Evolutionary conservation across 352 stramenopile genomes (phyloP), one percentile per base, ranked within the genome.

Genomic region (Thraustochytrium striatum): DNA sequence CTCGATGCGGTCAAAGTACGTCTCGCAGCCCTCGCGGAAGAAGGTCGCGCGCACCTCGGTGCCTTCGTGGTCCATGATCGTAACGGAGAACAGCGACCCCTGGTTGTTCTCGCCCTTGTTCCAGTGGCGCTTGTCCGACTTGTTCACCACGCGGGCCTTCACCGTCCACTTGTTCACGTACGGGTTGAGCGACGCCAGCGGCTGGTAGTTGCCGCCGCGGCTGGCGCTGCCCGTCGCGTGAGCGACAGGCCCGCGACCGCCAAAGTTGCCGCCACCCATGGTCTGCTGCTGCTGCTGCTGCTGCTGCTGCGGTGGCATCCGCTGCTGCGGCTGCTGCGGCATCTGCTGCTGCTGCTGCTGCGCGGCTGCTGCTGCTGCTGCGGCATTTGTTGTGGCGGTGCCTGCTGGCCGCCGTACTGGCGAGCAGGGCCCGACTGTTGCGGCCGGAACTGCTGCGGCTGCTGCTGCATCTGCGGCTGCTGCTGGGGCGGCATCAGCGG

Each of bases 1-100:
- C 83, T 95, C 72, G 41, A 99, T 85, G 16, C 94, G 79, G 50
- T 92, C 86, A 86, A 97, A 97, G 79, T 97, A 99, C 82, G 97
- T 97, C 81, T 99, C 95, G 19, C 97, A 94, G 0, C 91, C 93
- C 62, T 99, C 96, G 81, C 98, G 98, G 86, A 99, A 99, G 82
- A 99, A 97, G 28, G 97, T 99, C 58, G 88, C 94, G 57, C 94
- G 91, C 72, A 99, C 98, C 86, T 99, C 96, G 25, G 91, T 92
- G 35, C 93, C 95, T 38, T 91, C 91, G 28, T 88, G 85, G 84
- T 99, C 97, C 38, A 99, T 85, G 36, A 99, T 85, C 78, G 98
- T 94, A 39, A 98, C 87, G 69, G 88, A 96, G 83, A 98, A 98
- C 0, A 99, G 89, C 81, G 93, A 94, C 65, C 97, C 96, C 75